Percentiles rank a stretch among this genome's conserved stretches.
Evolutionary conservation across 1,139 yeast genomes (phyloP).

Genomic region (Blastobotrys illinoisensis): DNA sequence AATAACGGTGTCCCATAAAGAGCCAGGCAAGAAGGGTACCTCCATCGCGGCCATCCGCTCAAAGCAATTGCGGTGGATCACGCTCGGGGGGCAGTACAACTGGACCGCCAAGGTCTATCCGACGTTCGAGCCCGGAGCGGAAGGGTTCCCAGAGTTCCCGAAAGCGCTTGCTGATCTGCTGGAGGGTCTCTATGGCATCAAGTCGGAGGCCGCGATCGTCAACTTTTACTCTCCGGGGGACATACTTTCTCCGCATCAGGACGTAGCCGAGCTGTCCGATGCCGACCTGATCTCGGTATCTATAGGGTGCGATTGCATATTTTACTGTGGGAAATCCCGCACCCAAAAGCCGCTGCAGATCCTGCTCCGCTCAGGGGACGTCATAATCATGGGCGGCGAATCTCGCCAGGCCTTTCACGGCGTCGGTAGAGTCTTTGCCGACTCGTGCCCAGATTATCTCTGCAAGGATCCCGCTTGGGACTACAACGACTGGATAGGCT

Average conservation of each 20-base stretch:
- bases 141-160: slow-evolving; percentile 37
- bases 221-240: slow-evolving; percentile 42
- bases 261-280: slow-evolving; percentile 38
- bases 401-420: slow-evolving; percentile 40
- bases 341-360: slow-evolving; percentile 29
- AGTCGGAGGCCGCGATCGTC: slow-evolving; percentile 40
- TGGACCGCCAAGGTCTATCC: slow-evolving; percentile 42
- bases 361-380: slow-evolving; percentile 37
- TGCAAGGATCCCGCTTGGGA: slow-evolving; percentile 3
- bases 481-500: slow-evolving; percentile 31
- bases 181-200: slow-evolving; percentile 20
- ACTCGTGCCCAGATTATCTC: slow-evolving; percentile 32
- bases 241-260: slow-evolving; percentile 41
- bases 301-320: slow-evolving; percentile 38
- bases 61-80: slow-evolving; percentile 39
- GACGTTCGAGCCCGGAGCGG: slow-evolving; percentile 29
- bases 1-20: slow-evolving; percentile 12
- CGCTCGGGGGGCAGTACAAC: slow-evolving; percentile 43
- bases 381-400: slow-evolving; percentile 39
- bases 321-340: slow-evolving; percentile 31
- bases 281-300: slow-evolving; percentile 36
- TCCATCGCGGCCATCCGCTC: slow-evolving; percentile 19
- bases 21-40: slow-evolving; percentile 13
- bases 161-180: slow-evolving; percentile 25
- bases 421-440: slow-evolving; percentile 35